Evolutionary conservation across 192 early-diverging fungal genomes (phyloP), one percentile per base, ranked within the genome.

Genomic region (Mortierella hygrophila): DNA sequence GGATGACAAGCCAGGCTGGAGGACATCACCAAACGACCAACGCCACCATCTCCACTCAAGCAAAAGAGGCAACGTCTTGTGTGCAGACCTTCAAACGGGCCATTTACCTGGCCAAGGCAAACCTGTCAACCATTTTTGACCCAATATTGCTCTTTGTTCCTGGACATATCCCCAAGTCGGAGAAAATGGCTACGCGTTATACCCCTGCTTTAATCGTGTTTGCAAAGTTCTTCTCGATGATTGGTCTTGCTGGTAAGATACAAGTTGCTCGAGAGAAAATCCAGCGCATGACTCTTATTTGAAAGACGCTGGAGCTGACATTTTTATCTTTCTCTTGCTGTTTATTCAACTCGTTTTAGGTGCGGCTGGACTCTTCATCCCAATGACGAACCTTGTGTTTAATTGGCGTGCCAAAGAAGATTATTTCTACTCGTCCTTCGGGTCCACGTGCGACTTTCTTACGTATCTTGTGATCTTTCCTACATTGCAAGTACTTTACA

Each of bases 301-400:
- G 42, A 46, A 70, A 37, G 32, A 32, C 11, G n/a, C 15, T 78
- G 8, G 44, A 20, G 0, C 18, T 47, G 4, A 78, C 35, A 37
- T 21, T 20, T 13, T 13, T 10, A 38, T 46, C 26, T 44, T 78
- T 29, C 23, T 20, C 75, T 63, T 63, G 9, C 13, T 46, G 10
- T 13, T 21, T 54, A 40, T 60, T 60, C 23, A 23, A 15, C 29
- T 32, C 47, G 44, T 26, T 42, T 78, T n/a, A 80, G 78, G 78
- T 9, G n/a, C n/a, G 1, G 6, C 20, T 3, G 6, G n/a, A 8
- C 32, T 72, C 26, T 47, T 80, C 35, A 60, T 72, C 26, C 65
- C 74, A 0, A 42, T 81, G 72, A 81, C 74, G 6, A 81, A 71
- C 41, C 68, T 75, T 23, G 32, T 81, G 2, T 81, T 81, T 29